These are phyloP conservation scores for Aegle marmelos DNA, from an alignment of 345 rosid genomes.

Conservation along the genomic window DNA sequence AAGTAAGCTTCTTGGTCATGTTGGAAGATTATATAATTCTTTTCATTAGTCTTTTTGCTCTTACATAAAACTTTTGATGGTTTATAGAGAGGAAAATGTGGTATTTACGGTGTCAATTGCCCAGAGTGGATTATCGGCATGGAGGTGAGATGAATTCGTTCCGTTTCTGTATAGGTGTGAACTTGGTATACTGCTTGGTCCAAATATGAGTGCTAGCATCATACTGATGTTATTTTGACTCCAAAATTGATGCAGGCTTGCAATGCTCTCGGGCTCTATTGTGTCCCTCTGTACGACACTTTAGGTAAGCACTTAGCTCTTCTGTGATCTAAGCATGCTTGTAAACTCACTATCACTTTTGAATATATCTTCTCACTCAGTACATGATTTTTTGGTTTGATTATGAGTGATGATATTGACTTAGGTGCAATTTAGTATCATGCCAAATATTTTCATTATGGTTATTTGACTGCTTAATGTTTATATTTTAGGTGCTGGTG, in stretches of 20 bases:
- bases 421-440: neutral
- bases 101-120: constrained; percentile 87
- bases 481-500: constrained; percentile 72
- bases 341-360: neutral
- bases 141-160: constrained; percentile 56
- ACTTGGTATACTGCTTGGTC: neutral
- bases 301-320: constrained; percentile 52
- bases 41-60: neutral
- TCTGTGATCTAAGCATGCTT: neutral
- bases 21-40: neutral
- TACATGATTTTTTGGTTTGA: neutral
- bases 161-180: neutral
- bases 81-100: constrained; percentile 75
- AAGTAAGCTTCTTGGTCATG: constrained; percentile 37
- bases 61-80: neutral
- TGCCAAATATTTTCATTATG: constrained; percentile 1
- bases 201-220: neutral
- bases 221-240: constrained; percentile 11
- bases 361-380: neutral
- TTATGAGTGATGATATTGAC: neutral
- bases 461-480: constrained; percentile 11
- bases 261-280: constrained; percentile 93
- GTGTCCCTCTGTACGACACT: constrained; percentile 97
- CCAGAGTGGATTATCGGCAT: constrained; percentile 96
- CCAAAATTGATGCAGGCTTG: constrained; percentile 69